Evolutionary conservation across 352 stramenopile species (phyloP), one percentile per base, ranked within the genome.

Genomic region (Aphanomyces cochlioides): DNA sequence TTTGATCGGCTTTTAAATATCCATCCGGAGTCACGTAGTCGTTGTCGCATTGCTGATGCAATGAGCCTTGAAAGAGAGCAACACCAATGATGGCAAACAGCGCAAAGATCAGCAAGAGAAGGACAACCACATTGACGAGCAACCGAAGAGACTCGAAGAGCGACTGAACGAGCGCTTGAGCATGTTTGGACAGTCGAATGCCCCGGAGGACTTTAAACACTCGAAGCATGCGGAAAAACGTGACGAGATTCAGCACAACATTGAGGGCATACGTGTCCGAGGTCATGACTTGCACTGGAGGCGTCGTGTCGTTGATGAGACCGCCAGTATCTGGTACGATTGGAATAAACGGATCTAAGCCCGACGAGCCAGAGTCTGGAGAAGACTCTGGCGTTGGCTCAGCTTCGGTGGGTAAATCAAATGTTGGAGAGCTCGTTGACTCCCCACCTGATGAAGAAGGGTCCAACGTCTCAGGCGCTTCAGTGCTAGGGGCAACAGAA

Each of bases 81-180:
- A 67, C 59, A 38, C 73, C 73, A 15, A 48, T 58, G 54, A 77
- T 64, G 6, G 66, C 57, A 67, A 77, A 77, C 5, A 75, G 39
- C 19, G 63, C 36, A 37, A 76, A 76, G 48, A 74, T 37, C 21
- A 81, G 47, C 3, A 78, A 28, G 50, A 76, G 53, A 17, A 82
- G 70, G 8, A 80, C 21, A 4, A 69, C 41, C 13, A 83, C 77
- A 54, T 88, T 83, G 8, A 72, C 17, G 13, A 86, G 77, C 8
- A 72, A 73, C 47, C 76, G 78, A 21, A 89, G 53, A 28, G 78
- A 77, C 17, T 78, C 61, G 21, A 86, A 69, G 28, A 86, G 67
- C 8, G 76, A 75, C 70, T 83, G 74, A 7, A 86, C 78, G 17
- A 86, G 76, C 47, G 81, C 38, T 57, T 86, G 81, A 12, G 84